A percentile compares a stretch with the other conserved stretches of the same genome.
phyloP scores from a whole-genome alignment of 2,329 filamentous ascomycete species.

The Fusarium sp. region DNA sequence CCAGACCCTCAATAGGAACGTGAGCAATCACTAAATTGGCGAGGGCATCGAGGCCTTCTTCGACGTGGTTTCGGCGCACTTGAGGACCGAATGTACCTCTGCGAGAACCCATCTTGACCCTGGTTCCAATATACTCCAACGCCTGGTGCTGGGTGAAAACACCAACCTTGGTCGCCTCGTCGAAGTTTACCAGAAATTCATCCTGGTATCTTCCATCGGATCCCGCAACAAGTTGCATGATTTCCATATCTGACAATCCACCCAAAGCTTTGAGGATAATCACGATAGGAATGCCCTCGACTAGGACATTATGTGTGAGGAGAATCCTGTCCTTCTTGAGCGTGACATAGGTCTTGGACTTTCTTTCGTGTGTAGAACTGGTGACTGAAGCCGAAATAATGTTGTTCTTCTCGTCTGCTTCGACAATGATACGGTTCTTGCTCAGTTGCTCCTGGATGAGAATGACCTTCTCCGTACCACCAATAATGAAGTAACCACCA shows the following conservation, averaged over 20 bases:
- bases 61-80: slow-evolving; percentile 81
- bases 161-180: slow-evolving; percentile 85
- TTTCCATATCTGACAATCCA: slow-evolving; percentile 93
- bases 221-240: slow-evolving; percentile 90
- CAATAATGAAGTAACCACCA: slow-evolving; percentile 97
- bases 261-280: slow-evolving; percentile 94
- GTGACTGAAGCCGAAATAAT: slow-evolving; percentile 96
- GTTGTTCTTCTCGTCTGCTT: slow-evolving; percentile 90
- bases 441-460: slow-evolving; percentile 98
- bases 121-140: slow-evolving; percentile 87
- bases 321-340: slow-evolving; percentile 93
- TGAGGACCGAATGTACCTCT: slow-evolving; percentile 67
- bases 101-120: slow-evolving; percentile 88
- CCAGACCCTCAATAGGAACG: slow-evolving; percentile 88
- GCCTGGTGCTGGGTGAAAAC: slow-evolving; percentile 96
- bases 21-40: slow-evolving; percentile 95
- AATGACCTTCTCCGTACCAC: slow-evolving; percentile 98
- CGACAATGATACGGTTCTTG: slow-evolving; percentile 99
- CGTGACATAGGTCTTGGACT: slow-evolving; percentile 96
- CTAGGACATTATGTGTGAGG: slow-evolving; percentile 91
- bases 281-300: slow-evolving; percentile 94
- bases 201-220: slow-evolving; percentile 92
- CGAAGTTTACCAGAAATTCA: slow-evolving; percentile 94
- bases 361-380: slow-evolving; percentile 96
- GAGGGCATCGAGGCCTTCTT: slow-evolving; percentile 92